Base-by-base conservation (phyloP, 2,329 filamentous ascomycete genomes). In the Alternaria brassicae region DNA sequence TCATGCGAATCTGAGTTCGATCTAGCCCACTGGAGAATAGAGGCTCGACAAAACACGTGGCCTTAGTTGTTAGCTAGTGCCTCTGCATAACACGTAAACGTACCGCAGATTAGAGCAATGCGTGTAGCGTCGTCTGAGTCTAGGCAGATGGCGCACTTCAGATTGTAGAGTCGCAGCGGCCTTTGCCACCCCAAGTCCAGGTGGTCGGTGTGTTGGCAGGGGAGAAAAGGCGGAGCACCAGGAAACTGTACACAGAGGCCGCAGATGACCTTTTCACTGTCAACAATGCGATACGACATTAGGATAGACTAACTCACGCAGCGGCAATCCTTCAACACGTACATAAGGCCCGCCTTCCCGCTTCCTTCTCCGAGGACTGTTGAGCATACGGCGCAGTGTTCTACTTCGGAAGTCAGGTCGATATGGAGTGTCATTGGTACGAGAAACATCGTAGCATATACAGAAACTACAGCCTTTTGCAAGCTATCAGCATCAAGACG, bases 41-140 rank as follows among this genome's bases (percentile, higher is more conserved):
- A 55, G 25, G 6, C 12, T 49, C 12, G 19, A 19, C 36, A 55
- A 23, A 34, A 55, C 13, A 55, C 42, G 36, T 55, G 27, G 53
- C 53, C 53, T 55, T 55, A 4, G 15, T 3, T 55, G 19, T 55
- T 27, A 55, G 53, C 27, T 27, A 27, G 6, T 21, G 10, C 52
- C 3, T 13, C 7, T 6, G 17, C 23, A 1, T 3, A 23, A 6
- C 2, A 19, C 19, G 19, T 41, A 30, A 55, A 55, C 53, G 9
- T 55, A 55, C 53, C 36, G 15, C 27, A 55, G 41, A 55, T 17
- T 49, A 55, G 27, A 28, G 42, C 5, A 41, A 55, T 15, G 19
- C 53, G 53, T 15, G 3, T 19, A 21, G 42, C 34, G 10, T 15
- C 41, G 25, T 6, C 13, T 4, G 17, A 0, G 9, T 49, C 34